These are phyloP conservation scores for Ramichloridium luteum DNA, from an alignment of 2,329 filamentous ascomycete genomes.

Conservation along the genomic window DNA sequence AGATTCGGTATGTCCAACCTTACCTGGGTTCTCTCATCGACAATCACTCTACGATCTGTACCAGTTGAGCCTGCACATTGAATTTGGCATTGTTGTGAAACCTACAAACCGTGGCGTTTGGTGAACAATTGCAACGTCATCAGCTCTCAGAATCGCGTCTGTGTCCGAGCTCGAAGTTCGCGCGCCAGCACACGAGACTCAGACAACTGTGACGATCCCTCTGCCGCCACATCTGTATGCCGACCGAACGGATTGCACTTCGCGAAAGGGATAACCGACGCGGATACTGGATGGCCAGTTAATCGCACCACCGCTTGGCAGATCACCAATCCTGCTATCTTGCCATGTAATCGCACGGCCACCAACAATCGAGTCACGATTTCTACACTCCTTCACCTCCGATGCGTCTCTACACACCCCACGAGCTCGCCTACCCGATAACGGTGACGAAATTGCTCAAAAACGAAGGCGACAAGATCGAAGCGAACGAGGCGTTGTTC, in stretches of 20 bases:
- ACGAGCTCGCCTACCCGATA: slow-evolving; percentile 73
- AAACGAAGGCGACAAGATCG: slow-evolving; percentile 59
- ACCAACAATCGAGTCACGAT: slow-evolving; percentile 1
- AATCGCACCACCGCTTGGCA: not conserved
- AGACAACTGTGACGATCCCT: no score
- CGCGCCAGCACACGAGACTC: no score
- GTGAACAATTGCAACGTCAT: not conserved
- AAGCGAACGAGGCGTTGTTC: slow-evolving; percentile 66
- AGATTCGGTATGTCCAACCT: slow-evolving; percentile 1
- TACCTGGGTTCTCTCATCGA: not conserved
- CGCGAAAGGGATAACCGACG: not conserved
- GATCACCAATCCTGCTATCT: slow-evolving; percentile 8
- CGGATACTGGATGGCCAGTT: not conserved
- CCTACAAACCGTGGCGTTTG: not conserved
- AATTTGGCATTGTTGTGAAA: not conserved
- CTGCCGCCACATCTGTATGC: no score
- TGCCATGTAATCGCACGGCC: slow-evolving; percentile 15
- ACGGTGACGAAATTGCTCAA: slow-evolving; percentile 79
- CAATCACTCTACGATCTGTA: not conserved
- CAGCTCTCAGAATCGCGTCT: no score
- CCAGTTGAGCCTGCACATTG: slow-evolving; percentile 1
- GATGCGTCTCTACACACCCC: slow-evolving; percentile 39
- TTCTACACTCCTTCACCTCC: slow-evolving; percentile 8
- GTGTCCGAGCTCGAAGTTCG: no score
- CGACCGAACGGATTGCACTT: no score